These are phyloP conservation scores for Amanita exitialis DNA, from an alignment of 768 basidiomycete genomes.

Conservation along the genomic window DNA sequence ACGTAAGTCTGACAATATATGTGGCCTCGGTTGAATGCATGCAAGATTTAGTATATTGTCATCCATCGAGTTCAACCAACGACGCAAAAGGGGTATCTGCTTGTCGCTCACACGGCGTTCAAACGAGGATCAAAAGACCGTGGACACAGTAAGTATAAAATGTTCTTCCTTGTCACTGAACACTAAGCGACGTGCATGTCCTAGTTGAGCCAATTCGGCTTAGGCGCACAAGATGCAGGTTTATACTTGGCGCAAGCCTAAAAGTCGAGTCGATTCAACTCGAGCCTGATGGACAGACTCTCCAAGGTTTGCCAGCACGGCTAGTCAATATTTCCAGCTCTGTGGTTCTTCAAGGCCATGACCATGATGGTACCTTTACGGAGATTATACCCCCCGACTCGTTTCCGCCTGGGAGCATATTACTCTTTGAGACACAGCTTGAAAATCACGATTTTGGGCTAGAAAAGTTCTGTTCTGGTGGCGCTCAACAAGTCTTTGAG, in stretches of 20 bases:
- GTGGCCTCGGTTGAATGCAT: not conserved
- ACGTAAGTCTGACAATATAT: constrained; percentile 43
- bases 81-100: constrained; percentile 85
- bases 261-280: constrained; percentile 55
- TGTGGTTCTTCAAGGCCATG: constrained; percentile 48
- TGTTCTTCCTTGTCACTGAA: not conserved
- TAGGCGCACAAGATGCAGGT: constrained; percentile 67
- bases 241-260: constrained; percentile 71
- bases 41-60: constrained; percentile 67
- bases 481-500: constrained; percentile 63
- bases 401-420: constrained; percentile 94
- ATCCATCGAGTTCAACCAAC: constrained; percentile 86
- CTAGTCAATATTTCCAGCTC: constrained; percentile 57
- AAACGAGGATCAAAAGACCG: constrained; percentile 71
- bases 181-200: not conserved
- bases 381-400: constrained; percentile 77
- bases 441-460: constrained; percentile 62
- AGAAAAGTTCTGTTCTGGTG: constrained; percentile 63
- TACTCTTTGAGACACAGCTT: constrained; percentile 85
- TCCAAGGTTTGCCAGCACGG: constrained; percentile 66
- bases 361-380: constrained; percentile 57
- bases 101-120: constrained; percentile 91
- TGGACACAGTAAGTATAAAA: constrained; percentile 55
- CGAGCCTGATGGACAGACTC: constrained; percentile 34
- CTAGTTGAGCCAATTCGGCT: constrained; percentile 81